Conservation (phyloP, 2,329 filamentous ascomycete species). For the Botrytis fabae region DNA sequence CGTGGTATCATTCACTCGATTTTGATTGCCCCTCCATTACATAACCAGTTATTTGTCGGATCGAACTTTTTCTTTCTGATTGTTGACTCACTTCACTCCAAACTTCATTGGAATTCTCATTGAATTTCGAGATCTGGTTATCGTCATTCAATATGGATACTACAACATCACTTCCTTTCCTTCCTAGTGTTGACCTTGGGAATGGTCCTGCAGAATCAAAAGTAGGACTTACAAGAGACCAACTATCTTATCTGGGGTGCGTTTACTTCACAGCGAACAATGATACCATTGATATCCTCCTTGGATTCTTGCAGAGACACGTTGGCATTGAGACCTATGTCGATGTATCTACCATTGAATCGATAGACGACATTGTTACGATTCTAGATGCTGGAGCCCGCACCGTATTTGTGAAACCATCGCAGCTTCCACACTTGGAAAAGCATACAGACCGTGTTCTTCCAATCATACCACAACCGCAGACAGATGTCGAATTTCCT, state of each 20-base stretch:
- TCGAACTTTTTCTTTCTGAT: conserved; percentile 16
- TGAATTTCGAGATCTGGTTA: background rate
- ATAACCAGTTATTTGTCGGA: conserved; percentile 25
- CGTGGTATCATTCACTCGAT: conserved; percentile 4
- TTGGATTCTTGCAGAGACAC: conserved; percentile 50
- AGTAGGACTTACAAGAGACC: conserved; percentile 56
- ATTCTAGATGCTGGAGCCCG: conserved; percentile 83
- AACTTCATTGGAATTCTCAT: conserved; percentile 16
- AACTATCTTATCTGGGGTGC: conserved; percentile 59
- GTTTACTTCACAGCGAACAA: conserved; percentile 56
- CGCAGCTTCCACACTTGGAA: conserved; percentile 61
- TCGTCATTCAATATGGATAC: conserved; percentile 56
- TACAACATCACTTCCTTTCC: conserved; percentile 62
- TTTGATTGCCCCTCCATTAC: conserved; percentile 32
- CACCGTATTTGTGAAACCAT: conserved; percentile 76
- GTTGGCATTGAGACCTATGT: conserved; percentile 66
- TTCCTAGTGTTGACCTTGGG: conserved; percentile 57
- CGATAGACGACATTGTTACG: conserved; percentile 71
- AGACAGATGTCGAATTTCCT: conserved; percentile 27
- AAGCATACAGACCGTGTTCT: conserved; percentile 59
- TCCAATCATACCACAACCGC: conserved; percentile 43
- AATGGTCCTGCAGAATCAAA: conserved; percentile 50
- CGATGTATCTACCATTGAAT: conserved; percentile 69
- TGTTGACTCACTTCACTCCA: conserved; percentile 20
- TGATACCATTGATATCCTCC: conserved; percentile 36